Conservation (phyloP, 2,329 filamentous ascomycete genomes). For the Cladophialophora chaetospira region DNA sequence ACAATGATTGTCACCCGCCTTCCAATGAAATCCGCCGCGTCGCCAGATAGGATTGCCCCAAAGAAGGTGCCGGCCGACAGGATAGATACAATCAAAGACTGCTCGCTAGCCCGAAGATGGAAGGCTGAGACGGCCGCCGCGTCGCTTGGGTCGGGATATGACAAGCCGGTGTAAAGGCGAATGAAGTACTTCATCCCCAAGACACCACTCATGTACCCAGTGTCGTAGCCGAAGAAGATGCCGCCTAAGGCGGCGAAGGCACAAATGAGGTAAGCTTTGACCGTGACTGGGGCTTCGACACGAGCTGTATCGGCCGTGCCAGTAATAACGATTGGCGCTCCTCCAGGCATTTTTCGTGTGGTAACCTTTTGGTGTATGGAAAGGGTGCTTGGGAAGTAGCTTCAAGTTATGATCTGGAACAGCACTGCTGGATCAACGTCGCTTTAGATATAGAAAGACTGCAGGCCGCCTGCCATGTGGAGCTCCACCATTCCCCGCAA, state of each 20-base stretch:
- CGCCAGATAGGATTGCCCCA: constrained; percentile 47
- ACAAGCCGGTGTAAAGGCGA: background rate
- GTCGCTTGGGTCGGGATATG: background rate
- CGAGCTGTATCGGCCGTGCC: too few species aligned
- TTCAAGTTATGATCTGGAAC: too few species aligned
- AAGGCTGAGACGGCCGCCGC: background rate
- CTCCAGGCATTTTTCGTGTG: too few species aligned
- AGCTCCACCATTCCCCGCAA: too few species aligned
- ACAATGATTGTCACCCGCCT: constrained; percentile 71
- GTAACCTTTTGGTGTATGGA: too few species aligned
- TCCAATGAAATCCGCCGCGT: constrained; percentile 68
- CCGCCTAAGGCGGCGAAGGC: constrained; percentile 16
- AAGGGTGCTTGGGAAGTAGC: too few species aligned
- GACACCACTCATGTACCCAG: constrained; percentile 10
- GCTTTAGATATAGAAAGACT: too few species aligned
- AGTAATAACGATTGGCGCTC: too few species aligned
- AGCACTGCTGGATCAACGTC: too few species aligned
- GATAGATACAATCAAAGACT: constrained; percentile 63
- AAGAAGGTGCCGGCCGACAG: constrained; percentile 74
- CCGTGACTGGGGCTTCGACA: too few species aligned
- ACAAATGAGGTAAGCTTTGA: too few species aligned
- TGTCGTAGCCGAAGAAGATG: constrained; percentile 14
- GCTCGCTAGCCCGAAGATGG: constrained; percentile 5
- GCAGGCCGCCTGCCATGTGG: too few species aligned
- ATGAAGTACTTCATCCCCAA: constrained; percentile 6